These are phyloP conservation scores for Talaromyces sp. DNA, from an alignment of 2,329 filamentous ascomycete species.

Conservation along the genomic window DNA sequence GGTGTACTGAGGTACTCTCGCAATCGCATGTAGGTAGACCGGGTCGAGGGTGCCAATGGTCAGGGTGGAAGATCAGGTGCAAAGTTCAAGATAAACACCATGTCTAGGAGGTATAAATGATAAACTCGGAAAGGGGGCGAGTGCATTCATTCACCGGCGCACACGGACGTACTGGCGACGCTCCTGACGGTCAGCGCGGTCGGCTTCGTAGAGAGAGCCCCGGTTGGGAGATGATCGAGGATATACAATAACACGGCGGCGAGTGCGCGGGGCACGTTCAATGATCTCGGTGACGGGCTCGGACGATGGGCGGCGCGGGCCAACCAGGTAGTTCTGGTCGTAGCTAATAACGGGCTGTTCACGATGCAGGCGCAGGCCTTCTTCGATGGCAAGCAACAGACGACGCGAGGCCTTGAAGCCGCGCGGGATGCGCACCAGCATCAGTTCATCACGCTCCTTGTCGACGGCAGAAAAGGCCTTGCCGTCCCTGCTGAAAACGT, in stretches of 20 bases:
- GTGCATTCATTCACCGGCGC: slow-evolving; percentile 21
- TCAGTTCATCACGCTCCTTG: slow-evolving; percentile 30
- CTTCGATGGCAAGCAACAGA: slow-evolving; percentile 38
- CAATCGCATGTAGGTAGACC: background rate
- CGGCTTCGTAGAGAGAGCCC: slow-evolving; percentile 30
- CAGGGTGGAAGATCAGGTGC: background rate
- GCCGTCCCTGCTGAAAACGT: slow-evolving; percentile 29
- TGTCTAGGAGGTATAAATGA: background rate
- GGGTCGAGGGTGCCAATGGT: background rate
- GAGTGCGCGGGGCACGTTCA: slow-evolving; percentile 22
- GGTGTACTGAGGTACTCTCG: background rate
- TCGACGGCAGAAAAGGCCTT: slow-evolving; percentile 38
- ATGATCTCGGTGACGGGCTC: slow-evolving; percentile 22
- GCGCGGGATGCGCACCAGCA: slow-evolving; percentile 38
- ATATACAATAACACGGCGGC: slow-evolving; percentile 30
- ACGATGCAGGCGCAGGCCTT: slow-evolving; percentile 28
- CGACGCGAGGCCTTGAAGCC: slow-evolving; percentile 27
- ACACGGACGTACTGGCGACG: slow-evolving; percentile 23
- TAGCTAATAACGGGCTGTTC: slow-evolving; percentile 24
- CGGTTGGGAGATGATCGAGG: slow-evolving; percentile 20
- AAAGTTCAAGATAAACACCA: background rate
- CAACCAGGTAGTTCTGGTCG: slow-evolving; percentile 26
- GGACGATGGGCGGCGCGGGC: slow-evolving; percentile 19
- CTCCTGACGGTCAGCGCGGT: slow-evolving; percentile 28
- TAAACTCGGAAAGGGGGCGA: slow-evolving; percentile 20